phyloP scores from a whole-genome alignment of 352 stramenopile genomes.

The Pilasporangium apinafurcum region DNA sequence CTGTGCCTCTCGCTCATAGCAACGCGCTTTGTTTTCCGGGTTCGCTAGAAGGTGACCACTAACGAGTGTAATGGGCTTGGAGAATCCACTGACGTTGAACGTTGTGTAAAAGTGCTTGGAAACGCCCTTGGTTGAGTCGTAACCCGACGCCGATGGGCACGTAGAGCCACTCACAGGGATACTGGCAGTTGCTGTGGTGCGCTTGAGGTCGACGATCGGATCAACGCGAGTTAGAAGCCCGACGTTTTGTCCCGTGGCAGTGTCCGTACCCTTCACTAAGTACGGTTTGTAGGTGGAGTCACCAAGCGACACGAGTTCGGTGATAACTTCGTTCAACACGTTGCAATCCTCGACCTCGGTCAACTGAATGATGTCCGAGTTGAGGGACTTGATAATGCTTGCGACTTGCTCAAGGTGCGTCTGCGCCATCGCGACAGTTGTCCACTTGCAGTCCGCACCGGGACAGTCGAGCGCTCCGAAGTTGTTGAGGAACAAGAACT shows the following conservation, averaged over 20 bases:
- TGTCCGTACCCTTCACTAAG: conserved; percentile 20
- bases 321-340: conserved; percentile 7
- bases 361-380: conserved; percentile 23
- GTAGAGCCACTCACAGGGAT: conserved; percentile 14
- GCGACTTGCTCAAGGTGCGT: conserved; percentile 19
- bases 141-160: conserved; percentile 6
- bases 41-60: conserved; percentile 10
- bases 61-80: conserved; percentile 21
- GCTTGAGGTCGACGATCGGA: conserved; percentile 10
- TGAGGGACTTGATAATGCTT: conserved; percentile 8
- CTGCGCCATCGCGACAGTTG: conserved; percentile 5
- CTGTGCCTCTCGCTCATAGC: conserved; percentile 19
- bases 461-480: conserved; percentile 12
- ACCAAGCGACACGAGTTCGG: conserved; percentile 3
- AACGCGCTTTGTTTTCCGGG: conserved; percentile 11
- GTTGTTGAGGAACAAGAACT: conserved; percentile 16
- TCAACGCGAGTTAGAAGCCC: conserved; percentile 22
- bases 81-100: conserved; percentile 13
- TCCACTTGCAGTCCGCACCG: conserved; percentile 15
- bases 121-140: conserved; percentile 8
- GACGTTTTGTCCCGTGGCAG: conserved; percentile 19
- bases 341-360: conserved; percentile 20
- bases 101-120: conserved; percentile 26
- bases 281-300: conserved; percentile 22
- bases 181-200: conserved; percentile 2